Percentiles rank a stretch among this genome's conserved stretches.
Evolutionary conservation across 495 filamentous ascomycete species (phyloP).

Genomic region (Aspergillus leporis): DNA sequence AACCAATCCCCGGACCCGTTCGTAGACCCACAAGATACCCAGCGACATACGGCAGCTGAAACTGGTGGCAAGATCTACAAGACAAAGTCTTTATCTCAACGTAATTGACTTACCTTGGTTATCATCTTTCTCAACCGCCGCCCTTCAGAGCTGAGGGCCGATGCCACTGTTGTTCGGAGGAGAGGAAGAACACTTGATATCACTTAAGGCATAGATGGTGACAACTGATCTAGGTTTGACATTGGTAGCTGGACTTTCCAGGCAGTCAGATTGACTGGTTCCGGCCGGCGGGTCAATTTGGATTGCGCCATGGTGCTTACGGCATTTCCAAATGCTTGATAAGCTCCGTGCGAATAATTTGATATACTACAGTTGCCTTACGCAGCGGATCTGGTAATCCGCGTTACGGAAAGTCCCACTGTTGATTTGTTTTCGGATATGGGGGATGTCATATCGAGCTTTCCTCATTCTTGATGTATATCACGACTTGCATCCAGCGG

Average conservation of each 20-base stretch:
- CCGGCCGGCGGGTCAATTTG: not conserved
- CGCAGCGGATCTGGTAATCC: not conserved
- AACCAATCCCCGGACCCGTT: conserved; percentile 8
- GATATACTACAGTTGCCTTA: not conserved
- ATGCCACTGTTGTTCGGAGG: not conserved
- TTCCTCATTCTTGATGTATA: not conserved
- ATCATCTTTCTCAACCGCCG: not conserved
- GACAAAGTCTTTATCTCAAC: conserved; percentile 1
- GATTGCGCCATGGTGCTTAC: not conserved
- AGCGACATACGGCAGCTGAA: conserved; percentile 19
- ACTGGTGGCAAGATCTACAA: conserved; percentile 17
- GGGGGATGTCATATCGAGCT: not conserved
- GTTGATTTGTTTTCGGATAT: not conserved
- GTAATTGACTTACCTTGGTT: not conserved
- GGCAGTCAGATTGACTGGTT: not conserved
- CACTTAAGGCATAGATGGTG: not conserved
- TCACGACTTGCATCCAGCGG: not conserved
- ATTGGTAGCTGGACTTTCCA: not conserved
- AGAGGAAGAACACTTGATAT: not conserved
- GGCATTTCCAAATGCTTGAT: not conserved
- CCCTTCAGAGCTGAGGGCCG: not conserved
- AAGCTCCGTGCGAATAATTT: conserved; percentile 1
- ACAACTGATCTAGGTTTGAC: too few species aligned
- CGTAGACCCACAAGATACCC: conserved; percentile 11
- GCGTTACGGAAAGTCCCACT: not conserved